Evolutionary conservation across 805 yeast species (phyloP).

Genomic region (Ogataea chonburiensis): DNA sequence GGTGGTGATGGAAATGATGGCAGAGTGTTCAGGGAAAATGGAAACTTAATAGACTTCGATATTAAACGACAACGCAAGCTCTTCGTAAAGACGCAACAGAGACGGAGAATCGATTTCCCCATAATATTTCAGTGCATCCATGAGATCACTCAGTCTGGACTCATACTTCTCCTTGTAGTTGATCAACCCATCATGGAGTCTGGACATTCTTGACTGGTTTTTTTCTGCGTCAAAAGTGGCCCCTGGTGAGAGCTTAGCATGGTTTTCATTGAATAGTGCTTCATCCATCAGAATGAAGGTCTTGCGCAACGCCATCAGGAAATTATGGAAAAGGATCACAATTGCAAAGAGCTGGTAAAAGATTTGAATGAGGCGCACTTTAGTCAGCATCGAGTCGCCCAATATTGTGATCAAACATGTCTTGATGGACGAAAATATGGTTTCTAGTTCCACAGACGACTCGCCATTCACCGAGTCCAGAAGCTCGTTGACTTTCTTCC

Average conservation of each 20-base stretch:
- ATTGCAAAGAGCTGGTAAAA: constrained; percentile 46
- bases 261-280: constrained; percentile 42
- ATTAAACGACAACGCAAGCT: constrained; percentile 35
- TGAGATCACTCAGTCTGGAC: constrained; percentile 44
- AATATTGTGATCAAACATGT: constrained; percentile 61
- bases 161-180: constrained; percentile 46
- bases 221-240: constrained; percentile 39
- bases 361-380: constrained; percentile 48
- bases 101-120: constrained; percentile 52
- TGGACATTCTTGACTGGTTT: constrained; percentile 41
- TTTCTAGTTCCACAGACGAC: constrained; percentile 36
- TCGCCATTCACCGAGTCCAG: constrained; percentile 26
- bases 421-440: constrained; percentile 46
- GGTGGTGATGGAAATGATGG: constrained; percentile 68
- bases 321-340: constrained; percentile 47
- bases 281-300: constrained; percentile 49
- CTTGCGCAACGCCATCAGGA: constrained; percentile 52
- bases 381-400: constrained; percentile 66
- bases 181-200: constrained; percentile 40
- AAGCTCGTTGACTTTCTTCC: constrained; percentile 38
- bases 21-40: constrained; percentile 45
- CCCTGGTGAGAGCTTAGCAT: constrained; percentile 36
- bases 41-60: constrained; percentile 9
- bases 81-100: constrained; percentile 42
- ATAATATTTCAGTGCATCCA: constrained; percentile 43